phyloP scores from a whole-genome alignment of 176 grass and related monocot species.

The Oryza brachyantha region DNA sequence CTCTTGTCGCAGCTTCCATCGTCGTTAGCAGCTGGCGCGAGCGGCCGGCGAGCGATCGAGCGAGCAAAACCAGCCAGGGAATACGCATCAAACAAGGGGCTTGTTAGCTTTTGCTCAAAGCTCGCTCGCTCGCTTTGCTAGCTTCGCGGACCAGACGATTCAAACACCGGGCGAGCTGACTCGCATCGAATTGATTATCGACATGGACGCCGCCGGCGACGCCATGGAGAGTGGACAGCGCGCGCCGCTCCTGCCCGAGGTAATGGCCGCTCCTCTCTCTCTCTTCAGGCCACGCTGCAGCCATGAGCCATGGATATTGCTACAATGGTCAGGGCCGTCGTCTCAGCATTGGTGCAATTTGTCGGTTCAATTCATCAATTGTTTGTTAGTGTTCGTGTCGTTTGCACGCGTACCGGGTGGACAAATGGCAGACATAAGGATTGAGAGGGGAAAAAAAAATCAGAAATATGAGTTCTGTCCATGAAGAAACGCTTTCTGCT shows the following conservation, averaged over 20 bases:
- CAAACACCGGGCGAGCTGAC: background rate
- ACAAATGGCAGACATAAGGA: background rate
- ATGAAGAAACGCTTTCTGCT: background rate
- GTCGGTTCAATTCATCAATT: background rate
- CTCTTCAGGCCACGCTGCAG: background rate
- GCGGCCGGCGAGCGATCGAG: background rate
- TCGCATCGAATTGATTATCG: background rate
- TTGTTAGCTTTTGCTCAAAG: background rate
- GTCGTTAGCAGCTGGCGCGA: background rate
- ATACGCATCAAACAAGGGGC: no score
- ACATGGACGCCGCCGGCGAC: slow-evolving; percentile 32
- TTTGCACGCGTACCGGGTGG: background rate
- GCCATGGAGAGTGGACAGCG: slow-evolving; percentile 44
- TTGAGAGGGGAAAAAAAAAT: background rate
- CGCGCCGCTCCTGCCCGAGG: slow-evolving; percentile 33
- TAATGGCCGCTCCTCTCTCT: background rate
- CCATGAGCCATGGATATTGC: background rate
- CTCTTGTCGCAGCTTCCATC: background rate
- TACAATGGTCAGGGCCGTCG: no score
- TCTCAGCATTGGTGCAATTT: background rate
- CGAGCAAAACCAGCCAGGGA: no score
- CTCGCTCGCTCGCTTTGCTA: background rate
- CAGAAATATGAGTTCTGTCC: background rate
- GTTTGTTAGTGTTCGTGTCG: background rate
- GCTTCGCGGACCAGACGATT: background rate